Evolutionary conservation across 2,329 filamentous ascomycete species (phyloP), one percentile per base, ranked within the genome.

Genomic region (Gliomastix tumulicola): DNA sequence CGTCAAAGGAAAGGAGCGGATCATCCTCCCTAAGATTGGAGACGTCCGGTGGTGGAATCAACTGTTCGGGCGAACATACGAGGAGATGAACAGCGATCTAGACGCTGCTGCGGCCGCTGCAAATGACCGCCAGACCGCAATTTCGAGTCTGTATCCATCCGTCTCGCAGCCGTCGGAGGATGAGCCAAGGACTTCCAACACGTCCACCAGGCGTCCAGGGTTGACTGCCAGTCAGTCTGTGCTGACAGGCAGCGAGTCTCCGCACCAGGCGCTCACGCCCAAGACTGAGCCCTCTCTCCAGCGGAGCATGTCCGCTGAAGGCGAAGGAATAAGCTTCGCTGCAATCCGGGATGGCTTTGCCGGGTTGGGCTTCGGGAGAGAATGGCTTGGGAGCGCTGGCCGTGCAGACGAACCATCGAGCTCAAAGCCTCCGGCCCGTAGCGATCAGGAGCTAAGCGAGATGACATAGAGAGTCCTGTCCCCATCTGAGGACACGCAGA

Each of bases 21-120:
- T 98, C 7, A 71, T 98, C 12, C 84, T 97, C 45, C 90, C 92
- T 1, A 71, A 75, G 4, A 65, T 83, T 2, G 75, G 76, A 11
- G 82, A 94, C 43, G 76, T 92, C n/a, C 76, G 88, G 41, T 98
- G 92, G 92, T 98, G 92, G 92, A 74, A 82, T 45, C 85, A 92
- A 50, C 65, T 83, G 2, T 98, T 96, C 60, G 87, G 88, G 32
- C 77, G 89, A 21, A 81, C 81, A 4, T 87, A 96, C 48, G 78
- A 83, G 37, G 92, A 98, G 56, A 97, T 98, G 90, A 98, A 98
- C 49, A 78, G 76, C 0, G 66, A 73, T 23, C 61, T 78, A 10
- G 69, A 77, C 47, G 64, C 68, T 7, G 71, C 69, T 4, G 69
- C 71, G 13, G 67, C 69, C 4, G 69, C 70, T 7, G 71, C 71